Evolutionary conservation across 1,284 basidiomycete species (phyloP).

Genomic region (Sutorius eximius): DNA sequence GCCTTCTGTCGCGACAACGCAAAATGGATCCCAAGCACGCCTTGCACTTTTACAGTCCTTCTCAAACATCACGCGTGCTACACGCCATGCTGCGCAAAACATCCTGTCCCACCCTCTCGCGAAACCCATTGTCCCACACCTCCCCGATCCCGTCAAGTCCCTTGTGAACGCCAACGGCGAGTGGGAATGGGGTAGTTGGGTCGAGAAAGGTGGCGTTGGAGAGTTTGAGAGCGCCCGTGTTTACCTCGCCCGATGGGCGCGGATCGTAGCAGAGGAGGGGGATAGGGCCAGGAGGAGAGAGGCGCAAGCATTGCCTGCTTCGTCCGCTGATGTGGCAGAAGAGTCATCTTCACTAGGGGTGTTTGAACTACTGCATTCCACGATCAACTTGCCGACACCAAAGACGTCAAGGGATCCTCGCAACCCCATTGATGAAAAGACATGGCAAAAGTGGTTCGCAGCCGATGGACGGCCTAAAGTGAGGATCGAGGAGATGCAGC

Average conservation of each 20-base stretch:
- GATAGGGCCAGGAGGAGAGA: slow-evolving; percentile 82
- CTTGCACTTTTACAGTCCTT: slow-evolving; percentile 81
- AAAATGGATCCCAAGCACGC: slow-evolving; percentile 62
- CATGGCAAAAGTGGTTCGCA: slow-evolving; percentile 74
- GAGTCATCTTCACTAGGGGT: slow-evolving; percentile 79
- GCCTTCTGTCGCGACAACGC: slow-evolving; percentile 49
- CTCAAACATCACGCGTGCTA: slow-evolving; percentile 86
- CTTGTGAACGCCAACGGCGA: slow-evolving; percentile 85
- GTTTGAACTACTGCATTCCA: slow-evolving; percentile 83
- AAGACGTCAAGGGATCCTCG: slow-evolving; percentile 70
- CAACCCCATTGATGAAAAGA: slow-evolving; percentile 69
- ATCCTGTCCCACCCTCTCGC: slow-evolving; percentile 92
- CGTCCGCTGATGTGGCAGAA: slow-evolving; percentile 51
- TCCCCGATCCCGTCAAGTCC: slow-evolving; percentile 87
- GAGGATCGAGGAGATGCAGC: slow-evolving; percentile 64
- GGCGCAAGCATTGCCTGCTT: slow-evolving; percentile 59
- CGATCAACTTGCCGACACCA: slow-evolving; percentile 74
- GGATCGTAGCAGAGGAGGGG: slow-evolving; percentile 94
- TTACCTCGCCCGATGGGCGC: slow-evolving; percentile 95
- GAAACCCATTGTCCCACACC: slow-evolving; percentile 90
- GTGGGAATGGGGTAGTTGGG: slow-evolving; percentile 83
- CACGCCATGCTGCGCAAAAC: slow-evolving; percentile 86
- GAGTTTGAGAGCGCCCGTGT: slow-evolving; percentile 96
- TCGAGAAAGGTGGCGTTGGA: slow-evolving; percentile 82
- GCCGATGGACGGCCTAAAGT: slow-evolving; percentile 68